Evolutionary conservation across 2,329 filamentous ascomycete genomes (phyloP).

Genomic region (Aspergillus felis): DNA sequence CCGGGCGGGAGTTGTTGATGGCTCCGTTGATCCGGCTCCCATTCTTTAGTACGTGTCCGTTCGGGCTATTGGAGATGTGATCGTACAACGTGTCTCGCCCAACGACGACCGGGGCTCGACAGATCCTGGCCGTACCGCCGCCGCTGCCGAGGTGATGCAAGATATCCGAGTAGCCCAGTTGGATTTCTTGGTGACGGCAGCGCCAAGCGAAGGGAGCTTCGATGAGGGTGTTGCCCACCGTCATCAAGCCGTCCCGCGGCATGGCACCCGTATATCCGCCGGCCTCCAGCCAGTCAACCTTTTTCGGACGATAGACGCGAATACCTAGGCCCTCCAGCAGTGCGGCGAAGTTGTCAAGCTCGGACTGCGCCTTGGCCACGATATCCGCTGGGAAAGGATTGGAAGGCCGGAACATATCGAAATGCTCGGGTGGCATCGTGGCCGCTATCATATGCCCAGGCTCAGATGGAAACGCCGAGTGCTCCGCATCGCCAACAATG

Average conservation of each 20-base stretch:
- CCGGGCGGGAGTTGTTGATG: conserved; percentile 32
- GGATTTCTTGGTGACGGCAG: conserved; percentile 15
- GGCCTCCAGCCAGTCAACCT: background rate
- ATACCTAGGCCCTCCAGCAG: background rate
- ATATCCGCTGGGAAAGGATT: conserved; percentile 1
- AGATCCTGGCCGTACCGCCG: too few relatives aligned
- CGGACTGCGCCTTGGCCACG: conserved; percentile 1
- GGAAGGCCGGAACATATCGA: background rate
- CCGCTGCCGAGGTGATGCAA: background rate
- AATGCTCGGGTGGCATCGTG: background rate
- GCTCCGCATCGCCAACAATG: conserved; percentile 3
- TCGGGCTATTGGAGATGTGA: too few relatives aligned
- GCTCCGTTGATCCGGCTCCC: background rate
- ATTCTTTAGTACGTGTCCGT: too few relatives aligned
- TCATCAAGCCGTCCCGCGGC: conserved; percentile 32
- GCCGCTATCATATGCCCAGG: background rate
- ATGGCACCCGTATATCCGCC: conserved; percentile 30
- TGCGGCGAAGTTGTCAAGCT: background rate
- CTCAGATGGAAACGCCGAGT: conserved; percentile 2
- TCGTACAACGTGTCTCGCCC: too few relatives aligned
- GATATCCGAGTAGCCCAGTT: background rate
- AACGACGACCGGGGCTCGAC: too few relatives aligned
- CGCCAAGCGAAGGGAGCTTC: conserved; percentile 30
- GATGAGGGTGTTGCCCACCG: conserved; percentile 28
- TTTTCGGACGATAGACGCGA: background rate